These are phyloP conservation scores for Penicillium bialowiezense DNA, from an alignment of 495 filamentous ascomycete genomes.

Conservation along the genomic window DNA sequence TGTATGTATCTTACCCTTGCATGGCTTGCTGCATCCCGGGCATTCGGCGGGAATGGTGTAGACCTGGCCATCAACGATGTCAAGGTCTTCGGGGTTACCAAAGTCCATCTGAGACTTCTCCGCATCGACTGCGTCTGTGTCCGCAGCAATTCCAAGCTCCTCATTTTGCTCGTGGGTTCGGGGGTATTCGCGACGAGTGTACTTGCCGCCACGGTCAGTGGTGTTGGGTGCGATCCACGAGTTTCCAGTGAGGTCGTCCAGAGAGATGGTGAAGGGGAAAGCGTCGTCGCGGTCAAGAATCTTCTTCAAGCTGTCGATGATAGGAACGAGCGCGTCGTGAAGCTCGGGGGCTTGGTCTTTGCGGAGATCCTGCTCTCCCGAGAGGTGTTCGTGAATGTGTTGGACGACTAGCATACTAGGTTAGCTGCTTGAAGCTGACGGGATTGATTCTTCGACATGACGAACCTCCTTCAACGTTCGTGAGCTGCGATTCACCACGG, in stretches of 20 bases:
- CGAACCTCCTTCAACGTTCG: conserved; percentile 76
- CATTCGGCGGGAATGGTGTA: conserved; percentile 89
- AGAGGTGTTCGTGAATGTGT: conserved; percentile 72
- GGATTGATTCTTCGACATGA: neutral
- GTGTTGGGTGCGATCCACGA: conserved; percentile 91
- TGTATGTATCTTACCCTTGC: conserved; percentile 63
- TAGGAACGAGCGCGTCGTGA: conserved; percentile 66
- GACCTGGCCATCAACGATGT: conserved; percentile 84
- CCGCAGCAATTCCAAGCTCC: conserved; percentile 64
- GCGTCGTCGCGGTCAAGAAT: conserved; percentile 68
- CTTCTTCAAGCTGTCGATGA: conserved; percentile 65
- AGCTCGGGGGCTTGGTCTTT: conserved; percentile 73
- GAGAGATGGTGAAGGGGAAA: conserved; percentile 81
- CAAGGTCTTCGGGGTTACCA: conserved; percentile 54
- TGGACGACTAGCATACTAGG: neutral
- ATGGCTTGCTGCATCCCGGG: conserved; percentile 80
- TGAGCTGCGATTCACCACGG: conserved; percentile 80
- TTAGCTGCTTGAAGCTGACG: neutral
- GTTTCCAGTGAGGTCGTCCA: conserved; percentile 96
- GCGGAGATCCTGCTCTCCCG: conserved; percentile 68
- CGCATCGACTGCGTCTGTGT: conserved; percentile 28
- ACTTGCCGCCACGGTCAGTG: conserved; percentile 69
- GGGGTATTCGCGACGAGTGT: conserved; percentile 74
- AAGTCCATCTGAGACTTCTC: conserved; percentile 17
- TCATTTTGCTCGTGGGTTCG: conserved; percentile 83